phyloP scores from a whole-genome alignment of 768 basidiomycete species.

The Phlebiopsis gigantea region DNA sequence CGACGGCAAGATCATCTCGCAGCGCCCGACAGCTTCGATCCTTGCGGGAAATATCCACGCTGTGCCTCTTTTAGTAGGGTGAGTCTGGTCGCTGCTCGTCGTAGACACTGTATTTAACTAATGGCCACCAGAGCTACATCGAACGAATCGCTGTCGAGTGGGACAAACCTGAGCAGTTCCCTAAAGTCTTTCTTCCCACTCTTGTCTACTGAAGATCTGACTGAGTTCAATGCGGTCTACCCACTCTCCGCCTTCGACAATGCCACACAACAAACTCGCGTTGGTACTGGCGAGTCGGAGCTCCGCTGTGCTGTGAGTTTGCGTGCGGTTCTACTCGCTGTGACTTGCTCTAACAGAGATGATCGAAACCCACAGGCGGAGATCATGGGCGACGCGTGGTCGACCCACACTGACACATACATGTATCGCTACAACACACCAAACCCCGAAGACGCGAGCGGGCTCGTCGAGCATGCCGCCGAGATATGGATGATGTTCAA shows the following conservation, averaged over 20 bases:
- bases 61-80: conserved; percentile 62
- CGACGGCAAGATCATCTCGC: conserved; percentile 46
- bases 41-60: conserved; percentile 37
- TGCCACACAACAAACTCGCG: conserved; percentile 35
- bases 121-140: conserved; percentile 41
- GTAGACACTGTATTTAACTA: background rate
- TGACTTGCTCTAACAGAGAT: background rate
- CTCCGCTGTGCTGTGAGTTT: conserved; percentile 46
- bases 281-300: conserved; percentile 43
- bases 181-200: conserved; percentile 40
- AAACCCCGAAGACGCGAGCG: conserved; percentile 36
- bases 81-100: conserved; percentile 9
- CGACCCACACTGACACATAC: conserved; percentile 34
- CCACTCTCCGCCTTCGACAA: conserved; percentile 40
- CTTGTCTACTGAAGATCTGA: conserved; percentile 34
- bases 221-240: conserved; percentile 36
- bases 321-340: background rate
- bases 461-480: conserved; percentile 41
- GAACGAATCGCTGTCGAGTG: conserved; percentile 51
- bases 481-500: conserved; percentile 70
- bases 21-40: conserved; percentile 43
- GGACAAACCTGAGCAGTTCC: conserved; percentile 29
- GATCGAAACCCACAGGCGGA: conserved; percentile 28
- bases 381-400: conserved; percentile 40
- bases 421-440: conserved; percentile 58